Evolutionary conservation across 768 basidiomycete genomes (phyloP).

Genomic region (Tulasnella sp.): DNA sequence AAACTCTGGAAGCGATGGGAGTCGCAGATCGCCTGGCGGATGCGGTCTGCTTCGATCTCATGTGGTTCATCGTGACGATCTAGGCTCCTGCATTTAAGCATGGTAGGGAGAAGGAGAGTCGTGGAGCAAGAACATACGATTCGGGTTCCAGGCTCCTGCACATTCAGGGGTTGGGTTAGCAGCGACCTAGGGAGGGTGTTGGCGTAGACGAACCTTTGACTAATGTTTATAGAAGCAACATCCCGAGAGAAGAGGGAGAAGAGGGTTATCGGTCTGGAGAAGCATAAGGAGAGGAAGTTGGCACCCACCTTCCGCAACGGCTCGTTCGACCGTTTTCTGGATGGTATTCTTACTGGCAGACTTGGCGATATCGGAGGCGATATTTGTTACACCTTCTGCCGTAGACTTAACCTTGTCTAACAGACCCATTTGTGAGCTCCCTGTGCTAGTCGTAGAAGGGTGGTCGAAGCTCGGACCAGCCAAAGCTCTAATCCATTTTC

Average conservation of each 20-base stretch:
- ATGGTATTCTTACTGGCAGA: neutral
- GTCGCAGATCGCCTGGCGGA: slow-evolving; percentile 28
- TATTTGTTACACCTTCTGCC: too few species aligned
- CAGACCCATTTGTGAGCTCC: neutral
- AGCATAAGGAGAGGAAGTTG: neutral
- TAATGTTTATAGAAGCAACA: neutral
- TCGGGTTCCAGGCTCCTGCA: slow-evolving; percentile 13
- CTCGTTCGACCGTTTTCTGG: neutral
- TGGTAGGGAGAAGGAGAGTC: neutral
- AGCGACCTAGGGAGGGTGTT: too few species aligned
- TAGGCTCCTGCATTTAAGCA: neutral
- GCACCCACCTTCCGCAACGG: neutral
- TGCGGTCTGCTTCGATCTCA: slow-evolving; percentile 28
- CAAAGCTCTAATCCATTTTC: too few species aligned
- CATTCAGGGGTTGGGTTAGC: neutral
- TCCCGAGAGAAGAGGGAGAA: neutral
- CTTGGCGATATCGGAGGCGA: neutral
- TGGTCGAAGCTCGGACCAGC: too few species aligned
- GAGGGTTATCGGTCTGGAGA: neutral
- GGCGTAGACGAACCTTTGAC: neutral
- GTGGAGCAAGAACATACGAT: neutral
- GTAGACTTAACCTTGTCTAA: neutral
- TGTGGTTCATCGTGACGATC: slow-evolving; percentile 21
- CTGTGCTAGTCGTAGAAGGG: too few species aligned
- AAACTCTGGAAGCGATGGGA: slow-evolving; percentile 33